Evolutionary conservation across 2,329 filamentous ascomycete species (phyloP), one percentile per base, ranked within the genome.

Genomic region (Rachicladosporium sp.): DNA sequence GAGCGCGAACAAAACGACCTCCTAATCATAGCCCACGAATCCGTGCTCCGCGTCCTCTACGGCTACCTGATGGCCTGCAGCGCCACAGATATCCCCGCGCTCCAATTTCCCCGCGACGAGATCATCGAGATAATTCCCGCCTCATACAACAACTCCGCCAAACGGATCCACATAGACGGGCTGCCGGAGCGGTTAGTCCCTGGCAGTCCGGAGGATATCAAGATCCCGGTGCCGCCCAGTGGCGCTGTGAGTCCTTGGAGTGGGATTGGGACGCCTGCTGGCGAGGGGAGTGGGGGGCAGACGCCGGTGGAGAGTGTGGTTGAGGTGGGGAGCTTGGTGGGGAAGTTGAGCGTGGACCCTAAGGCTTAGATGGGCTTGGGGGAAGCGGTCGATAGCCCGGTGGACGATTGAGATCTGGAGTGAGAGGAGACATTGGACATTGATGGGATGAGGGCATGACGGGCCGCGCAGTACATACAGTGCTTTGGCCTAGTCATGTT

Each of bases 121-220:
- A 96, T 98, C 57, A 94, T 98, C 50, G 91, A 98, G 76, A 95
- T 98, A 57, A 93, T 96, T 43, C 93, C 91, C 3, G 88, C 89
- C 11, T 89, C 86, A 27, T 98, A 98, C 64, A 91, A 95, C 66
- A 98, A 98, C 57, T 82, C 91, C 61, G 85, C 89, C 12, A 91
- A 85, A 60, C 79, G 87, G 42, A 87, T 98, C 52, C 79, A 82
- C 51, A 93, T 98, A 46, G 82, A 84, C 3, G 69, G 68, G 42
- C 67, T 83, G 6, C 73, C 74, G 3, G 63, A 70, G 21, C 70
- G 74, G 36, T 78, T 87, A 37, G 74, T 93, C 10, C 82, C 85
- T 2, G 74, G 74, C 37, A 87, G 82, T 1, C 84, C 87, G 1
- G 80, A 93, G 61, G 83, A 87, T 46, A 80, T 91, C 53, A 74